Evolutionary conservation across 2,329 filamentous ascomycete genomes (phyloP).

Genomic region (Trichoderma arundinaceum): DNA sequence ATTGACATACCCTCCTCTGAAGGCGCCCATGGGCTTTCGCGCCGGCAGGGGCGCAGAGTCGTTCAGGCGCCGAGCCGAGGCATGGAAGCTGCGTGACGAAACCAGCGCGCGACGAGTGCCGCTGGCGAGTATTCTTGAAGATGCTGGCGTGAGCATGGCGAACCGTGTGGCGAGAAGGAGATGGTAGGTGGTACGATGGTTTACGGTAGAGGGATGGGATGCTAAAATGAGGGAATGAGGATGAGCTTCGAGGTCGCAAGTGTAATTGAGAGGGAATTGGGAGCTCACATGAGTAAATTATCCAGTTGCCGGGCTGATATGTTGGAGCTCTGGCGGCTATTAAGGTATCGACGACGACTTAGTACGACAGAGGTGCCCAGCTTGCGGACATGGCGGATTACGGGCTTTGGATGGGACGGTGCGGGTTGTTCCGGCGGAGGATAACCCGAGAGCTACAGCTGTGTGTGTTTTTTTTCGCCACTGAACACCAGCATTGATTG

Average conservation of each 20-base stretch:
- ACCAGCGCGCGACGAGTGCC: slow-evolving; percentile 48
- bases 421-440: slow-evolving; percentile 35
- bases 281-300: slow-evolving; percentile 33
- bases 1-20: slow-evolving; percentile 63
- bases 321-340: slow-evolving; percentile 20
- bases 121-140: slow-evolving; percentile 53
- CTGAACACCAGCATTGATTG: background rate
- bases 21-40: slow-evolving; percentile 64
- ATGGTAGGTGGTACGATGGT: slow-evolving; percentile 1
- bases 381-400: slow-evolving; percentile 28
- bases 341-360: background rate
- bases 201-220: slow-evolving; percentile 8
- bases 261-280: slow-evolving; percentile 22
- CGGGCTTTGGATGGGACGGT: background rate
- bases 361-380: slow-evolving; percentile 9
- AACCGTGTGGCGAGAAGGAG: slow-evolving; percentile 23
- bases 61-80: slow-evolving; percentile 54
- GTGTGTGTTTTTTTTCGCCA: slow-evolving; percentile 4
- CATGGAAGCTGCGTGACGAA: slow-evolving; percentile 54
- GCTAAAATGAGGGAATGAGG: slow-evolving; percentile 30
- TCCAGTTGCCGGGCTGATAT: background rate
- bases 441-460: slow-evolving; percentile 26
- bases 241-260: background rate
- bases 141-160: slow-evolving; percentile 47
- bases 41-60: slow-evolving; percentile 57